phyloP scores from a whole-genome alignment of 2,329 filamentous ascomycete genomes.

The Aaosphaeria pasadenensis region DNA sequence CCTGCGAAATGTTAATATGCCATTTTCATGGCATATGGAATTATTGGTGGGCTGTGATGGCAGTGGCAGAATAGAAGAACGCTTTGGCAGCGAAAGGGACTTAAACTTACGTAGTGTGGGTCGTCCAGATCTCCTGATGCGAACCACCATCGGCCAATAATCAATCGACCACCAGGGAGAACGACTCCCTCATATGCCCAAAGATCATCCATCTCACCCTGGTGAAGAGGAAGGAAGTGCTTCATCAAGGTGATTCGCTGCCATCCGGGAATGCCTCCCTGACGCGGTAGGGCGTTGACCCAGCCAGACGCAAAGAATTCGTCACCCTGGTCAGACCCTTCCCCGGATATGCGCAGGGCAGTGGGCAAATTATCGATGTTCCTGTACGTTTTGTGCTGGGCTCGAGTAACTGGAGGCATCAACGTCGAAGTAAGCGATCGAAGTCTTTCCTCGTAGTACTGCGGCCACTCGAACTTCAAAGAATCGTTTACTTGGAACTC shows the following conservation, averaged over 20 bases:
- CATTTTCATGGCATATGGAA: no score
- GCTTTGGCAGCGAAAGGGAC: background rate
- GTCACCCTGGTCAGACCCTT: background rate
- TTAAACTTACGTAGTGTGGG: slow-evolving; percentile 1
- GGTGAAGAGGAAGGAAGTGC: slow-evolving; percentile 37
- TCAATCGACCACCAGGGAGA: slow-evolving; percentile 46
- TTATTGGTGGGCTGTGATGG: no score
- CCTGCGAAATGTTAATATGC: background rate
- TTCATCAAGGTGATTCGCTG: slow-evolving; percentile 56
- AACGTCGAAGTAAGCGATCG: background rate
- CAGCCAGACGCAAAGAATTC: slow-evolving; percentile 37
- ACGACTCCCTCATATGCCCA: slow-evolving; percentile 52
- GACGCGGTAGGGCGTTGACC: slow-evolving; percentile 49
- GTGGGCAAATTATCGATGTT: background rate
- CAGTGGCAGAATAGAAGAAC: background rate
- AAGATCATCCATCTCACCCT: slow-evolving; percentile 32
- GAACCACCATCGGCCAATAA: slow-evolving; percentile 49
- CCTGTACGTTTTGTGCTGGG: background rate
- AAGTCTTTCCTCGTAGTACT: background rate
- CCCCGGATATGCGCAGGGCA: background rate
- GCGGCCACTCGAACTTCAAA: background rate
- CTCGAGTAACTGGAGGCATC: background rate
- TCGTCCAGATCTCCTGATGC: slow-evolving; percentile 18
- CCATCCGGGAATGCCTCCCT: slow-evolving; percentile 50
- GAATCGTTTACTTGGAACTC: no score